A percentile compares a stretch with the other conserved stretches of the same genome.
These are phyloP conservation scores for Saprolegnia parasitica DNA, from an alignment of 352 stramenopile genomes.

Conservation along the genomic window DNA sequence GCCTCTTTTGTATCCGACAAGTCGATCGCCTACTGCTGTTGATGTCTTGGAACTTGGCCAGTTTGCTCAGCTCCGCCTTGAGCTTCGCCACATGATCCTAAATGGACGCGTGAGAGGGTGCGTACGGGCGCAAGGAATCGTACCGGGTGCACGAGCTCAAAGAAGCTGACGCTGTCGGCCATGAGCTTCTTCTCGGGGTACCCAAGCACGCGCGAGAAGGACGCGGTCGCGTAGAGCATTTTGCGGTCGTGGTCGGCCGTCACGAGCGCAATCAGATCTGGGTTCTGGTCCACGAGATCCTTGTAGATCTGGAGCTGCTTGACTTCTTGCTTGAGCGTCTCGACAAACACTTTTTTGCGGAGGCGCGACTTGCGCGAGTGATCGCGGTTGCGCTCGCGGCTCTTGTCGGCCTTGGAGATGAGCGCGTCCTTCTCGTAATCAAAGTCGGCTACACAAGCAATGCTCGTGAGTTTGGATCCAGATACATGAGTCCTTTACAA, in stretches of 20 bases:
- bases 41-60: constrained; percentile 17
- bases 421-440: constrained; percentile 75
- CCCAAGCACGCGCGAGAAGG: constrained; percentile 66
- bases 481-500: no score
- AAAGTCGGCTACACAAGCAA: constrained; percentile 49
- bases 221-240: constrained; percentile 62
- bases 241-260: constrained; percentile 50
- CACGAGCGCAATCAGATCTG: constrained; percentile 75
- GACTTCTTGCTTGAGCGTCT: constrained; percentile 88
- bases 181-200: constrained; percentile 76
- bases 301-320: constrained; percentile 81
- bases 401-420: constrained; percentile 75
- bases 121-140: constrained; percentile 25
- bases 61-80: constrained; percentile 54
- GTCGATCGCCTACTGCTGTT: constrained; percentile 10
- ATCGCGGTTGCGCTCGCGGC: constrained; percentile 90
- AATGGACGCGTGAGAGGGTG: constrained; percentile 39
- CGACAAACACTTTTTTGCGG: constrained; percentile 94
- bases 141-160: constrained; percentile 80
- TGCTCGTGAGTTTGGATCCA: neutral
- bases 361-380: constrained; percentile 93
- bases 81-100: constrained; percentile 65
- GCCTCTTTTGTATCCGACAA: constrained; percentile 1
- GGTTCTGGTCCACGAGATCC: constrained; percentile 77
- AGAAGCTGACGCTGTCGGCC: constrained; percentile 67